Percentiles rank a stretch among this genome's conserved stretches.
phyloP scores from a whole-genome alignment of 129 eudicot genomes.

The Glebionis coronaria region DNA sequence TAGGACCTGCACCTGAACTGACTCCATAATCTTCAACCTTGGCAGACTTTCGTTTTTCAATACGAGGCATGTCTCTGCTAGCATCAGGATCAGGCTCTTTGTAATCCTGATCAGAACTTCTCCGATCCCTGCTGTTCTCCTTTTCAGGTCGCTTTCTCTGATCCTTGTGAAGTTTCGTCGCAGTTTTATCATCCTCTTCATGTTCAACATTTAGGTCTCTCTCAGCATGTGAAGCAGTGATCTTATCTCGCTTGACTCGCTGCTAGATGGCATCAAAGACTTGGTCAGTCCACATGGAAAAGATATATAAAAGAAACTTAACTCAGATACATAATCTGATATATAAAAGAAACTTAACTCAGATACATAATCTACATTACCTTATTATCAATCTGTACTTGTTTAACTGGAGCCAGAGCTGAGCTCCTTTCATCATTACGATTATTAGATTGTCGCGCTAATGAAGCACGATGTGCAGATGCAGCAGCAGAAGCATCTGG shows the following conservation, averaged over 20 bases:
- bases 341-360: neutral
- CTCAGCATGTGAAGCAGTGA: slow-evolving; percentile 45
- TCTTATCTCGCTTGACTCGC: slow-evolving; percentile 56
- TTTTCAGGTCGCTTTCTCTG: slow-evolving; percentile 65
- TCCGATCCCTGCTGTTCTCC: slow-evolving; percentile 60
- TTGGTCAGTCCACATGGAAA: neutral
- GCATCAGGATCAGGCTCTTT: slow-evolving; percentile 60
- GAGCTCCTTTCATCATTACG: slow-evolving; percentile 32
- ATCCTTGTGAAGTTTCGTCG: slow-evolving; percentile 58
- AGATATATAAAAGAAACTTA: neutral
- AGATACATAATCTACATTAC: slow-evolving; percentile 19
- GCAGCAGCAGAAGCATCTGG: slow-evolving; percentile 50
- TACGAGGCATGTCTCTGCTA: slow-evolving; percentile 44
- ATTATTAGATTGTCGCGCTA: slow-evolving; percentile 16
- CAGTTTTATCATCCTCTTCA: slow-evolving; percentile 58
- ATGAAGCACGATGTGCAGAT: slow-evolving; percentile 37
- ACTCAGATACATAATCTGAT: neutral
- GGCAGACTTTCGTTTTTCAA: slow-evolving; percentile 67
- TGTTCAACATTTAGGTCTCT: slow-evolving; percentile 51
- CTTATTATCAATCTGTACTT: slow-evolving; percentile 53
- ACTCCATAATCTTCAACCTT: slow-evolving; percentile 74
- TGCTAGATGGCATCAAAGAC: slow-evolving; percentile 38
- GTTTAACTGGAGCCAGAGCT: slow-evolving; percentile 46
- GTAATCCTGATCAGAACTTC: slow-evolving; percentile 62
- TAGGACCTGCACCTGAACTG: slow-evolving; percentile 37